Percentiles rank a stretch among this genome's conserved stretches.
Conservation (phyloP, 371 early-diverging fungal species). For the Lichtheimia ramosa region DNA sequence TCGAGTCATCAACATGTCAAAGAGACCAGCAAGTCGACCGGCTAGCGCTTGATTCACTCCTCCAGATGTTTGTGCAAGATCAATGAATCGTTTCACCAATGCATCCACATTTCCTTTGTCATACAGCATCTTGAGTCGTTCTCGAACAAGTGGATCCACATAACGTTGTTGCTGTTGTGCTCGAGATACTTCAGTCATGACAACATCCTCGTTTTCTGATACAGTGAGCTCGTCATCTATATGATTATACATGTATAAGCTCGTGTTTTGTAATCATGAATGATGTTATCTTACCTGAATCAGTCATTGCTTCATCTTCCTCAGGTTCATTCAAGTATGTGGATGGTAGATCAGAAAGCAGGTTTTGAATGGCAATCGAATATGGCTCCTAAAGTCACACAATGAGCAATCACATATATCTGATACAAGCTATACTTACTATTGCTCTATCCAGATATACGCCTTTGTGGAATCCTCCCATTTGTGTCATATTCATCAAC, state of each 20-base stretch:
- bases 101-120: slow-evolving; percentile 43
- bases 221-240: slow-evolving; percentile 1
- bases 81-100: slow-evolving; percentile 43
- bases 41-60: slow-evolving; percentile 16
- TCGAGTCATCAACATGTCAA: slow-evolving; percentile 57
- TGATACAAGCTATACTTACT: slow-evolving; percentile 3
- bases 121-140: slow-evolving; percentile 49
- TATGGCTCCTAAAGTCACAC: slow-evolving; percentile 7
- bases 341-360: slow-evolving; percentile 13
- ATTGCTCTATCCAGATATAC: slow-evolving; percentile 11
- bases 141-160: slow-evolving; percentile 42
- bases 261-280: too few species aligned
- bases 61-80: slow-evolving; percentile 7
- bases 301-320: background rate
- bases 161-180: background rate
- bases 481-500: slow-evolving; percentile 32
- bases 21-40: slow-evolving; percentile 29
- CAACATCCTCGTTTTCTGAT: slow-evolving; percentile 35
- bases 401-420: background rate
- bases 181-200: slow-evolving; percentile 18
- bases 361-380: slow-evolving; percentile 2
- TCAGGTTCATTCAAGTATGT: slow-evolving; percentile 16
- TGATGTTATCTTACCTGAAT: background rate
- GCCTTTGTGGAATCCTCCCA: slow-evolving; percentile 21
- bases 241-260: too few species aligned